Base-by-base conservation (phyloP, 2,329 filamentous ascomycete genomes). In the Xylaria polymorpha region DNA sequence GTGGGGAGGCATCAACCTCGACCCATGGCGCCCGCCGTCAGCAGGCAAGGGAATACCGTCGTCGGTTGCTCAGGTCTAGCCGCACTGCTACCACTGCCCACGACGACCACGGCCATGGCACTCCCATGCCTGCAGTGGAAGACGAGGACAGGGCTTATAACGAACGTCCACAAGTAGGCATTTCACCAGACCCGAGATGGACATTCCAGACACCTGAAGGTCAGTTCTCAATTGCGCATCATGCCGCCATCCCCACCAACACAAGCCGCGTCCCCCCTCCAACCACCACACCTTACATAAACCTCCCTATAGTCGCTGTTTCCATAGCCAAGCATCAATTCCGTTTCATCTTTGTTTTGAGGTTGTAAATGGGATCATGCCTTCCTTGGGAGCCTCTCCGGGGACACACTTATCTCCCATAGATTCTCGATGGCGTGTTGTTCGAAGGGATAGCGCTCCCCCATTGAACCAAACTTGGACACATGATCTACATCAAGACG, bases 41-140 rank as follows among this genome's bases (percentile, higher is more conserved):
- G 20, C 74, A 76, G 70, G 56, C 72, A 72, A 61, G 64, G 22
- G 74, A 76, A 15, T 71, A 73, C 25, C 73, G 70, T 41, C 72
- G 74, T 51, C 73, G 74, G 9, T 50, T 74, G 37, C 71, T 75
- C 53, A 67, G 73, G 29, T 72, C 73, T 29, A 69, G 71, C 60
- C 74, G 71, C 50, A 58, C 48, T 46, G 20, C 69, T n/a, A 66
- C 64, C 50, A 10, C 59, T 20, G 63, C 69, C 37, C 55, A 69
- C 12, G 60, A 65, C 4, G 58, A 53, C 14, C 61, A 51, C 10
- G 8, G 9, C 29, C 59, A 66, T 18, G 22, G 29, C 41, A 50
- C 59, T 18, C 61, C 63, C 25, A 37, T 50, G 9, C 22, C 69
- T 50, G 41, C 50, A 6, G 20, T 20, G 0, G 48, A 53, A 48